Evolutionary conservation across 1,139 yeast species (phyloP).

Genomic region (Candida smagusa): DNA sequence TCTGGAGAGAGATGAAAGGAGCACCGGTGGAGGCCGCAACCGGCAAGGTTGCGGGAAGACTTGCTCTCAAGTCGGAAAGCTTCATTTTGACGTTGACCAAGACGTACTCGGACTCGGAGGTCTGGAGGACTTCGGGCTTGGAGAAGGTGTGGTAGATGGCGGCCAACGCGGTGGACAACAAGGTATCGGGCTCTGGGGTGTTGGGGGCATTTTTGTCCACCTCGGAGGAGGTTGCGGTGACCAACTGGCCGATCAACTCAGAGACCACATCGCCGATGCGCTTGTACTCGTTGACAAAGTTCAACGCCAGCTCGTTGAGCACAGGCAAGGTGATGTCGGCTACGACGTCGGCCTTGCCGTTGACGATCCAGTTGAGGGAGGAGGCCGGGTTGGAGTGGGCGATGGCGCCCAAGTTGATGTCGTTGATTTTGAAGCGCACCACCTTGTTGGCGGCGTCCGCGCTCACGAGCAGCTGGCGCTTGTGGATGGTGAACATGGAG

Average conservation of each 20-base stretch:
- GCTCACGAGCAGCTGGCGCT: slow-evolving; percentile 35
- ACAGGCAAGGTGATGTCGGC: slow-evolving; percentile 71
- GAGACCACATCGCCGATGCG: slow-evolving; percentile 26
- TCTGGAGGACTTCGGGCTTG: slow-evolving; percentile 11
- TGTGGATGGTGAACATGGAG: slow-evolving; percentile 71
- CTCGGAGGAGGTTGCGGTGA: slow-evolving; percentile 15
- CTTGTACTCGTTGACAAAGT: slow-evolving; percentile 23
- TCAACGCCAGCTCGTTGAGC: slow-evolving; percentile 20
- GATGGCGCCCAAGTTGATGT: slow-evolving; percentile 51
- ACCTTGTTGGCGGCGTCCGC: slow-evolving; percentile 35
- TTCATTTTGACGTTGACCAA: slow-evolving; percentile 64
- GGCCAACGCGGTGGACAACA: slow-evolving; percentile 41
- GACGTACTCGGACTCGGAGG: slow-evolving; percentile 44
- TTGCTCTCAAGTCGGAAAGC: slow-evolving; percentile 59
- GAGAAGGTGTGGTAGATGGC: slow-evolving; percentile 44
- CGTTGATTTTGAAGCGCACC: slow-evolving; percentile 62
- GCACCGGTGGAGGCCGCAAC: slow-evolving; percentile 46
- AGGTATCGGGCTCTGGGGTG: slow-evolving; percentile 13
- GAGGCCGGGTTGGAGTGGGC: slow-evolving; percentile 34
- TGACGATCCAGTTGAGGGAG: slow-evolving; percentile 66
- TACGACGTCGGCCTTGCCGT: slow-evolving; percentile 65
- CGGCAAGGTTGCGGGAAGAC: slow-evolving; percentile 53
- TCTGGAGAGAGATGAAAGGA: slow-evolving; percentile 57
- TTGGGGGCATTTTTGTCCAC: slow-evolving; percentile 3
- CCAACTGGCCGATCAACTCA: slow-evolving; percentile 27